Evolutionary conservation across 805 yeast species (phyloP).

Genomic region (Ogataea henricii): DNA sequence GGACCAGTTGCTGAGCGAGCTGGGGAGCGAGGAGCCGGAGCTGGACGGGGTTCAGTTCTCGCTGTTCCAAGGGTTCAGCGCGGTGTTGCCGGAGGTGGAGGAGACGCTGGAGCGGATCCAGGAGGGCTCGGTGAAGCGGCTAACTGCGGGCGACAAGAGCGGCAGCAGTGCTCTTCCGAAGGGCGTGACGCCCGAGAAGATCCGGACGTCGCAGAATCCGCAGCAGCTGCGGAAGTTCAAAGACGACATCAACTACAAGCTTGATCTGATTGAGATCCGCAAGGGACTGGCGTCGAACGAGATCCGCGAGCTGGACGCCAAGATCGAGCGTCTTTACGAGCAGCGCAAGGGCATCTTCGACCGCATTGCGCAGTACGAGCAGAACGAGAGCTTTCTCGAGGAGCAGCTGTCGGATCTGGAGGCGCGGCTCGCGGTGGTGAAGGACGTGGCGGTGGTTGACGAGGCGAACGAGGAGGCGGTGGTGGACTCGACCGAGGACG

Average conservation of each 20-base stretch:
- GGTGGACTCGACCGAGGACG: slow-evolving; percentile 19
- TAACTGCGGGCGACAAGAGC: slow-evolving; percentile 18
- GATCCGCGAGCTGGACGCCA: slow-evolving; percentile 61
- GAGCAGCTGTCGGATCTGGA: slow-evolving; percentile 45
- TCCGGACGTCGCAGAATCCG: slow-evolving; percentile 44
- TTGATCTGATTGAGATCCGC: slow-evolving; percentile 60
- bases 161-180: slow-evolving; percentile 33
- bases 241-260: slow-evolving; percentile 42
- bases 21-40: slow-evolving; percentile 41
- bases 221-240: slow-evolving; percentile 40
- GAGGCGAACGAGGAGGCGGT: slow-evolving; percentile 13
- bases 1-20: slow-evolving; percentile 58
- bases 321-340: slow-evolving; percentile 51
- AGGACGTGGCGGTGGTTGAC: slow-evolving; percentile 34
- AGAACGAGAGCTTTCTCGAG: slow-evolving; percentile 58
- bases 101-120: slow-evolving; percentile 39
- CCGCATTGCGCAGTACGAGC: slow-evolving; percentile 60
- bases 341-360: slow-evolving; percentile 58
- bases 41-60: slow-evolving; percentile 40
- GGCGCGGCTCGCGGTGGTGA: slow-evolving; percentile 44
- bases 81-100: slow-evolving; percentile 54
- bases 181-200: slow-evolving; percentile 43
- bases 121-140: slow-evolving; percentile 24
- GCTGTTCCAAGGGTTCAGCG: slow-evolving; percentile 69
- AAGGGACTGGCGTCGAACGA: slow-evolving; percentile 67